A percentile compares a stretch with the other conserved stretches of the same genome.
Conservation (phyloP, 1,139 yeast genomes). For the Magnusiomyces sp. region DNA sequence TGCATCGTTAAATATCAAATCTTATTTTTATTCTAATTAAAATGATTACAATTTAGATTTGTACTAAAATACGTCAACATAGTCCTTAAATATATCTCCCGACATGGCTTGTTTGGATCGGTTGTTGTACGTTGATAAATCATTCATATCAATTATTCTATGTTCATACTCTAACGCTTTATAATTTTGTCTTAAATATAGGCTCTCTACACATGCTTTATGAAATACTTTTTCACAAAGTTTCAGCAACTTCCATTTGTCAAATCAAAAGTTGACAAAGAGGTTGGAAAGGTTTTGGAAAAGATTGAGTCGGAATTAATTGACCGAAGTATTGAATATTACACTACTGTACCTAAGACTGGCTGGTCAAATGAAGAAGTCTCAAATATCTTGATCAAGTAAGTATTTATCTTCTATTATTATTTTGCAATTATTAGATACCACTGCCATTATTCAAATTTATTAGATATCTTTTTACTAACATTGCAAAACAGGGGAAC, state of each 20-base stretch:
- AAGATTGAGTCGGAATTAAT: conserved; percentile 50
- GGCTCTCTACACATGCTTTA: conserved; percentile 5
- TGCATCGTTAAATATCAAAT: neutral
- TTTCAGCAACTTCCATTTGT: conserved; percentile 40
- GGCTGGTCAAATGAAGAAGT: conserved; percentile 48
- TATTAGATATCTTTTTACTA: no score
- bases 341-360: conserved; percentile 44
- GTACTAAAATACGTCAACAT: conserved; percentile 15
- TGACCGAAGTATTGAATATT: conserved; percentile 42
- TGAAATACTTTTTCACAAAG: conserved; percentile 14
- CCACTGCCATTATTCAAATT: no score
- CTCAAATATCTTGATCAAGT: conserved; percentile 36
- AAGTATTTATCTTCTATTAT: conserved; percentile 25
- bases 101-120: conserved; percentile 14
- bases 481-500: conserved; percentile 18
- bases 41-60: conserved; percentile 11
- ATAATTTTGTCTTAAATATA: conserved; percentile 2
- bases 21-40: conserved; percentile 9
- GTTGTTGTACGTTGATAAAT: conserved; percentile 5
- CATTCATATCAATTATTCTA: neutral
- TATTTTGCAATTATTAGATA: no score
- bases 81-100: conserved; percentile 15
- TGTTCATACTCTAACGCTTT: neutral
- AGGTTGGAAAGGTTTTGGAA: conserved; percentile 42
- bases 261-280: conserved; percentile 48